A percentile compares a stretch with the other conserved stretches of the same genome.
phyloP scores from a whole-genome alignment of 768 basidiomycete species.

The Kwoniella dendrophila region DNA sequence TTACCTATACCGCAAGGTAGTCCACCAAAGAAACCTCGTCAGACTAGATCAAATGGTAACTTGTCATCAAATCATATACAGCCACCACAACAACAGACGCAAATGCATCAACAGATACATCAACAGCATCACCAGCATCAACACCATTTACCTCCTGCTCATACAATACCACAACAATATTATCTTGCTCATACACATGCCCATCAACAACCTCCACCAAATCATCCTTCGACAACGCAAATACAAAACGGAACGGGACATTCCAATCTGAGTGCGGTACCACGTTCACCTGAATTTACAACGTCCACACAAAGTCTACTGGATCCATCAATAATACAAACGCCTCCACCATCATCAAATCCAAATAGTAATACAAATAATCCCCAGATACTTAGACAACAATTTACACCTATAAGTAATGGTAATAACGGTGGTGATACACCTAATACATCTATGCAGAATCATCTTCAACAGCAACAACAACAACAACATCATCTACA shows the following conservation, averaged over 20 bases:
- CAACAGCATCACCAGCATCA: slow-evolving; percentile 10
- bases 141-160: slow-evolving; percentile 2
- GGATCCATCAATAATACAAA: neutral
- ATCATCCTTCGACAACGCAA: neutral
- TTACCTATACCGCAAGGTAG: slow-evolving; percentile 18
- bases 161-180: slow-evolving; percentile 9
- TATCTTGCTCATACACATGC: slow-evolving; percentile 2
- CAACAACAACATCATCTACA: too few species aligned
- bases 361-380: neutral
- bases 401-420: neutral
- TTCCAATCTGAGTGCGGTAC: neutral
- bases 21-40: slow-evolving; percentile 28
- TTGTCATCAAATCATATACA: neutral
- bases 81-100: neutral
- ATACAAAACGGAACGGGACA: neutral
- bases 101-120: slow-evolving; percentile 5
- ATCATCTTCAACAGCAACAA: too few species aligned
- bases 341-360: neutral
- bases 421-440: too few species aligned
- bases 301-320: slow-evolving; percentile 2
- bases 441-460: too few species aligned
- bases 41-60: neutral
- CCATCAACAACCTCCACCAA: neutral
- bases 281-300: slow-evolving; percentile 1
- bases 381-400: too few species aligned